A percentile compares a stretch with the other conserved stretches of the same genome.
These are phyloP conservation scores for Isatis lusitanica DNA, from an alignment of 441 rosid species.

Conservation along the genomic window DNA sequence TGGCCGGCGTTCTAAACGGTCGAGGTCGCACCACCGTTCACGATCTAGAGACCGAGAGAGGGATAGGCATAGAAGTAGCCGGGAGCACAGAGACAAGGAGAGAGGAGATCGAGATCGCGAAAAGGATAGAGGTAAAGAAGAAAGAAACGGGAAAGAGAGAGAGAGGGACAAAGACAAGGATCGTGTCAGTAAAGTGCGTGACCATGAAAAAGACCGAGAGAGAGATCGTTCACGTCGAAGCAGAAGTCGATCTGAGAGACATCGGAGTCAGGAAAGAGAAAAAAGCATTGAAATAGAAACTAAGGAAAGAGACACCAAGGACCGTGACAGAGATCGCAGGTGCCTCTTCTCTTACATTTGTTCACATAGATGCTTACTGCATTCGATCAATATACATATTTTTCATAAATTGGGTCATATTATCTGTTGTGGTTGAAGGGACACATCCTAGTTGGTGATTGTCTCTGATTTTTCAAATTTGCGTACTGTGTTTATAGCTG, in stretches of 20 bases:
- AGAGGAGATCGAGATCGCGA: constrained; percentile 46
- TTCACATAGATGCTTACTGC: neutral
- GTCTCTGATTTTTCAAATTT: neutral
- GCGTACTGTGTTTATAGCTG: neutral
- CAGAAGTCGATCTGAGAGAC: constrained; percentile 67
- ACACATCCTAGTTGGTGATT: constrained; percentile 17
- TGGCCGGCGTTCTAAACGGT: constrained; percentile 52
- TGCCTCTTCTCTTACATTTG: constrained; percentile 32
- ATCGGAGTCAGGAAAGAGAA: constrained; percentile 49
- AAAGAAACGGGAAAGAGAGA: constrained; percentile 54
- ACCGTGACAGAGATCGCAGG: constrained; percentile 82
- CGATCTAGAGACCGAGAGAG: constrained; percentile 56
- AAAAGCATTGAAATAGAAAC: constrained; percentile 52
- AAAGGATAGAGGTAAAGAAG: constrained; percentile 46
- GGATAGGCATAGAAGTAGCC: constrained; percentile 51
- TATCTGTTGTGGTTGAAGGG: constrained; percentile 4
- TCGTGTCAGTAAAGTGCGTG: constrained; percentile 46
- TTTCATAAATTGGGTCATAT: neutral
- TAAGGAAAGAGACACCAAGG: constrained; percentile 63
- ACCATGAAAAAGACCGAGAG: constrained; percentile 42
- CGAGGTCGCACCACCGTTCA: constrained; percentile 60
- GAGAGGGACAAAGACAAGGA: constrained; percentile 49
- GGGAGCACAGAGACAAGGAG: constrained; percentile 50
- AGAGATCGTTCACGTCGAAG: constrained; percentile 59
- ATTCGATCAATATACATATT: neutral